Evolutionary conservation across 257 asterid genomes (phyloP).

Genomic region (Striga asiatica): DNA sequence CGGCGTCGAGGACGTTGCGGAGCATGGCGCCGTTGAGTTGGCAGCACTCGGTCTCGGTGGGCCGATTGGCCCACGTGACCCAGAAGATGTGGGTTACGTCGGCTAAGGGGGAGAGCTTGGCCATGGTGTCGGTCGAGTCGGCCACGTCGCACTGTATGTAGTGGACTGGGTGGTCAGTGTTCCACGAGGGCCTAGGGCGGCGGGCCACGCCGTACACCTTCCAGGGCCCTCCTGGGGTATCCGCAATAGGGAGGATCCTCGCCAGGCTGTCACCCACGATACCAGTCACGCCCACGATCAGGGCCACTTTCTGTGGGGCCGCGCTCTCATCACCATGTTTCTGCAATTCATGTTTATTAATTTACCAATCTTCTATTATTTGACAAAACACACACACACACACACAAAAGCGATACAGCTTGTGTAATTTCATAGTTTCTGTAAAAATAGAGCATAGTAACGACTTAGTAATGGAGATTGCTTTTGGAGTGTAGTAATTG

Average conservation of each 20-base stretch:
- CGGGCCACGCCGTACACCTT: slow-evolving; percentile 31
- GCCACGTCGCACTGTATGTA: slow-evolving; percentile 25
- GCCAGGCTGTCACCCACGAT: slow-evolving; percentile 28
- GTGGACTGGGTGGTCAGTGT: background rate
- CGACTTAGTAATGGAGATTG: too few relatives aligned
- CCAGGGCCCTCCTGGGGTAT: slow-evolving; percentile 33
- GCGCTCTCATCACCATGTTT: slow-evolving; percentile 4
- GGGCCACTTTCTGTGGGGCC: slow-evolving; percentile 7
- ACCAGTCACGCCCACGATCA: slow-evolving; percentile 22
- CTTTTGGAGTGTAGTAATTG: too few relatives aligned
- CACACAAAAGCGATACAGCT: too few relatives aligned
- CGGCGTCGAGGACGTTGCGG: slow-evolving; percentile 12
- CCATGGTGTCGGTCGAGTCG: slow-evolving; percentile 2
- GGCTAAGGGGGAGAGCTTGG: slow-evolving; percentile 14
- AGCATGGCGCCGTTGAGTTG: slow-evolving; percentile 17
- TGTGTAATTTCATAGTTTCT: background rate
- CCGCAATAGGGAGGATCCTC: slow-evolving; percentile 21
- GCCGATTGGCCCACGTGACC: slow-evolving; percentile 16
- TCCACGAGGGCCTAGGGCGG: slow-evolving; percentile 25
- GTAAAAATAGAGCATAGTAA: background rate
- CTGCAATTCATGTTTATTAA: slow-evolving; percentile 8
- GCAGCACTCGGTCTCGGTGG: slow-evolving; percentile 13
- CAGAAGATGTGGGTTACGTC: slow-evolving; percentile 27
- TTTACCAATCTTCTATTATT: too few relatives aligned
- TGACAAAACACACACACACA: too few relatives aligned